phyloP scores from a whole-genome alignment of 2,329 filamentous ascomycete species.

The Balansia obtecta region DNA sequence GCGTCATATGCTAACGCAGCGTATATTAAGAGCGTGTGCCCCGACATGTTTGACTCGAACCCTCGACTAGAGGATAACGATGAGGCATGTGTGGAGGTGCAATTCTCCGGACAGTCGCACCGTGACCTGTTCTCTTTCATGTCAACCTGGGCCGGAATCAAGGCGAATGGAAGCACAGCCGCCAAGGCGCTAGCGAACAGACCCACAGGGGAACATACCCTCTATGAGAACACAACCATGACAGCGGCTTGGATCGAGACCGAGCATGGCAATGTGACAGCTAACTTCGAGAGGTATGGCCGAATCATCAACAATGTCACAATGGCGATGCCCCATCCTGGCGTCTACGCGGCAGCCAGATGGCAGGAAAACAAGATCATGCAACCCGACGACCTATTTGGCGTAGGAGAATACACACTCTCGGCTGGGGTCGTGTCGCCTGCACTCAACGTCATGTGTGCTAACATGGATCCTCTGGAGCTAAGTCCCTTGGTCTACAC shows the following conservation, averaged over 20 bases:
- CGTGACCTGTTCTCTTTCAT: conserved; percentile 56
- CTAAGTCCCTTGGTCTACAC: conserved; percentile 53
- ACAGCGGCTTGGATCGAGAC: conserved; percentile 55
- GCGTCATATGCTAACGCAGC: conserved; percentile 50
- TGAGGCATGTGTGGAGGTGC: conserved; percentile 52
- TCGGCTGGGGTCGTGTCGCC: conserved; percentile 59
- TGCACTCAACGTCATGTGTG: conserved; percentile 60
- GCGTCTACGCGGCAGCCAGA: conserved; percentile 52
- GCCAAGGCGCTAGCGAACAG: conserved; percentile 31
- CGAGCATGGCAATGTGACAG: conserved; percentile 36
- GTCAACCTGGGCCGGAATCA: conserved; percentile 39
- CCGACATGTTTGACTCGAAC: conserved; percentile 41
- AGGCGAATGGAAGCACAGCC: conserved; percentile 28
- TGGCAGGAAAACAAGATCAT: conserved; percentile 51
- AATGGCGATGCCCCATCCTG: conserved; percentile 62
- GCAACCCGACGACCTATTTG: conserved; percentile 52
- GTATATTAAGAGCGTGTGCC: conserved; percentile 44
- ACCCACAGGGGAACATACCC: conserved; percentile 46
- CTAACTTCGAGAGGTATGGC: conserved; percentile 32
- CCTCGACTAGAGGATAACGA: conserved; percentile 29
- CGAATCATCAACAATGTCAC: conserved; percentile 65
- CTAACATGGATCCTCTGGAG: conserved; percentile 47
- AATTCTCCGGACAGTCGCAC: conserved; percentile 58
- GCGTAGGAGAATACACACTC: conserved; percentile 57
- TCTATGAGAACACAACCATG: conserved; percentile 64